Percentiles rank a stretch among this genome's conserved stretches.
These are phyloP conservation scores for Rhodomyrtus psidioides DNA, from an alignment of 441 rosid genomes.

Conservation along the genomic window DNA sequence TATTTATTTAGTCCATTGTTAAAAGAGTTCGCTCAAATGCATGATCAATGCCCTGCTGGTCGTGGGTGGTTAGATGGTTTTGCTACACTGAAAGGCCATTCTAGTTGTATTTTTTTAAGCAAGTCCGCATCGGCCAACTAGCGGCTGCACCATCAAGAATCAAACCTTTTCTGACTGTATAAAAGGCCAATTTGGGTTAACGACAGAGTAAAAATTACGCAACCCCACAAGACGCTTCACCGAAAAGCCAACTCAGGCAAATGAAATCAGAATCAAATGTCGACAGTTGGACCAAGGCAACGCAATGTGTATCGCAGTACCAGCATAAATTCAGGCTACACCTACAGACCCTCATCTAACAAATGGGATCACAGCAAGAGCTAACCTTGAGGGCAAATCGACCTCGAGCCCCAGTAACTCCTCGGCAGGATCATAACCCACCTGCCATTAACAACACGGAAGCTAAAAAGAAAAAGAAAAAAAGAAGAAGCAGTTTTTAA, in stretches of 20 bases:
- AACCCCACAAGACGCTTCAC: neutral
- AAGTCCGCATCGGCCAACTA: neutral
- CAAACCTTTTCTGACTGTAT: neutral
- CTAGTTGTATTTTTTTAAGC: neutral
- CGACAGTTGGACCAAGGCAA: neutral
- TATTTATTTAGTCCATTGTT: neutral
- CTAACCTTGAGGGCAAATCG: conserved; percentile 52
- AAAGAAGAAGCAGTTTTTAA: neutral
- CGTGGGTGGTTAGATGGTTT: neutral
- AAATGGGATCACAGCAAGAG: neutral
- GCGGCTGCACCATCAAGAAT: neutral
- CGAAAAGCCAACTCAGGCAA: neutral
- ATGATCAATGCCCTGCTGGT: neutral
- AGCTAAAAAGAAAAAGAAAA: neutral
- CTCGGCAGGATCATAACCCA: conserved; percentile 81
- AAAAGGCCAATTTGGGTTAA: neutral
- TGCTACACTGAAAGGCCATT: neutral
- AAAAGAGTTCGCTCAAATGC: neutral
- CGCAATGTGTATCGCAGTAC: neutral
- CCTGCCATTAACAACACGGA: conserved; percentile 19
- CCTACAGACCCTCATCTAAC: neutral
- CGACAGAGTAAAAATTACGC: neutral
- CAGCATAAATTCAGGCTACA: neutral
- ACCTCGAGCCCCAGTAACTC: conserved; percentile 58
- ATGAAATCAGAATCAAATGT: neutral